Evolutionary conservation across 208 protist species (phyloP).

Genomic region (Wallacemonas sp.): DNA sequence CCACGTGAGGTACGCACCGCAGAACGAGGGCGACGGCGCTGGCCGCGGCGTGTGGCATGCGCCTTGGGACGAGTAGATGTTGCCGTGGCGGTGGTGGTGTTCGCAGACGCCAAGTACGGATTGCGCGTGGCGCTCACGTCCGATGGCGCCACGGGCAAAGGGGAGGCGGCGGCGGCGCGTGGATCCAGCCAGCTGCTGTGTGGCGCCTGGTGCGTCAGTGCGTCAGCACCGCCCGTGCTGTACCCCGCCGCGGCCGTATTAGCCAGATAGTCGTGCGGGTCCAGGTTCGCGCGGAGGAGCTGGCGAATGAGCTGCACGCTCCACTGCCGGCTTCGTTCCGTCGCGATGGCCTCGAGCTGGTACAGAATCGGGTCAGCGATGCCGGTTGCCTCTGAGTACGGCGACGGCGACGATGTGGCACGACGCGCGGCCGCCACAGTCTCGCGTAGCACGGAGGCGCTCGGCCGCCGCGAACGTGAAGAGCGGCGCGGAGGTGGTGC

Average conservation of each 20-base stretch:
- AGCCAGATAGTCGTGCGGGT: not conserved
- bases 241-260: not conserved
- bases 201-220: not conserved
- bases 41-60: not conserved
- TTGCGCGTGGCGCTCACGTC: not conserved
- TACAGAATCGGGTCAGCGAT: not conserved
- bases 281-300: constrained; percentile 23
- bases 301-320: constrained; percentile 17
- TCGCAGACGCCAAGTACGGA: not conserved
- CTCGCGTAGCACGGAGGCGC: not conserved
- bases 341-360: not conserved
- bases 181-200: not conserved
- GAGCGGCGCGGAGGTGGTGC: not conserved
- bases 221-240: not conserved
- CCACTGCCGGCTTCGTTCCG: constrained; percentile 19
- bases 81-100: not conserved
- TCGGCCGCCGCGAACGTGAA: not conserved
- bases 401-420: not conserved
- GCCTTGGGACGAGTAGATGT: not conserved
- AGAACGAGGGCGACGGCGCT: not conserved
- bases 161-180: not conserved
- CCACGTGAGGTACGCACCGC: not conserved
- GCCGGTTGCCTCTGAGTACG: too few species aligned
- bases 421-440: constrained; percentile 6
- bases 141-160: not conserved